A percentile compares a stretch with the other conserved stretches of the same genome.
Conservation (phyloP, 495 filamentous ascomycete species). For the Penicillium lividum region DNA sequence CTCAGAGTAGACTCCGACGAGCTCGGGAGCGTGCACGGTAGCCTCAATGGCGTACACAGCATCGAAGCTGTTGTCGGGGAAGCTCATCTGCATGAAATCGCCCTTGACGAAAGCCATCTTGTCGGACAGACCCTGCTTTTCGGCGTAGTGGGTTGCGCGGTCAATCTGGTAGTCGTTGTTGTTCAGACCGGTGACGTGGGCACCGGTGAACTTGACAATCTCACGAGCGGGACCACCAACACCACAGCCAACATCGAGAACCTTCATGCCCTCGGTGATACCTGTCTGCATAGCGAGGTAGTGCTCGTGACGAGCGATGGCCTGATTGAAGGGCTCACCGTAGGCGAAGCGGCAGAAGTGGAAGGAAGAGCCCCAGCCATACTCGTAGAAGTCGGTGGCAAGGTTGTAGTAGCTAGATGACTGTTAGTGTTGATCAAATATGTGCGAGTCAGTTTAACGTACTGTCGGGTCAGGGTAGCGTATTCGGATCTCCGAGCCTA, state of each 20-base stretch:
- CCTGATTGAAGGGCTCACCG: slow-evolving; percentile 87
- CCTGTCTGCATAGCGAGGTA: slow-evolving; percentile 92
- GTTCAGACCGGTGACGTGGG: slow-evolving; percentile 89
- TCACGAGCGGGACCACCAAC: slow-evolving; percentile 97
- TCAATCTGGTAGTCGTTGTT: slow-evolving; percentile 99
- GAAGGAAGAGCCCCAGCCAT: slow-evolving; percentile 93
- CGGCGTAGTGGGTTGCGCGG: slow-evolving; percentile 82
- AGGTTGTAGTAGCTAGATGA: slow-evolving; percentile 88
- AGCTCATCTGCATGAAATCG: slow-evolving; percentile 99
- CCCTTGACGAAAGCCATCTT: slow-evolving; percentile 92
- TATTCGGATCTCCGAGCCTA: slow-evolving; percentile 86
- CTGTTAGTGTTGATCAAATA: slow-evolving; percentile 16
- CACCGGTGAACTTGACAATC: slow-evolving; percentile 92
- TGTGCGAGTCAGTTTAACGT: slow-evolving; percentile 39
- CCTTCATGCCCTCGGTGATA: slow-evolving; percentile 81
- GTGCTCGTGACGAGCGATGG: slow-evolving; percentile 96
- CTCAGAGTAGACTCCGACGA: slow-evolving; percentile 93
- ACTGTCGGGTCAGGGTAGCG: slow-evolving; percentile 93
- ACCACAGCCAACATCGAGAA: slow-evolving; percentile 96
- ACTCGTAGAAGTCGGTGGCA: slow-evolving; percentile 95
- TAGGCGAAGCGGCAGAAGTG: slow-evolving; percentile 96
- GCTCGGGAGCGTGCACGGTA: slow-evolving; percentile 89
- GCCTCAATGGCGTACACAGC: slow-evolving; percentile 98
- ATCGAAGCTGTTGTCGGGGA: slow-evolving; percentile 88
- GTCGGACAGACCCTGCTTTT: slow-evolving; percentile 74